A percentile compares a stretch with the other conserved stretches of the same genome.
These are phyloP conservation scores for Helichrysum umbraculigerum DNA, from an alignment of 129 eudicot species.

Conservation along the genomic window DNA sequence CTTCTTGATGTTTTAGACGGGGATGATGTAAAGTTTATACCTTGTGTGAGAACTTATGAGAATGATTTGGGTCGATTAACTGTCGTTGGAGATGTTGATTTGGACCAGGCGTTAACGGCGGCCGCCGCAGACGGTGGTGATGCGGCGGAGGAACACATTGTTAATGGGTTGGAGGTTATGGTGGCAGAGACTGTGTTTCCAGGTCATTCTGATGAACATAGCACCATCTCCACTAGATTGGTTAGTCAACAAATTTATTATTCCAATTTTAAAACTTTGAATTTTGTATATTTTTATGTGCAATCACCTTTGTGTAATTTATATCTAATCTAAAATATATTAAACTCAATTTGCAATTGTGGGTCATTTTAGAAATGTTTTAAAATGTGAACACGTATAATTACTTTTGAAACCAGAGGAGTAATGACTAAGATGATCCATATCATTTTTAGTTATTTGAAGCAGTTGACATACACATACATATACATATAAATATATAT, in stretches of 20 bases:
- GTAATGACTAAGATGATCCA: neutral
- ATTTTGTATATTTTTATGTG: neutral
- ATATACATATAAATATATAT: too few relatives aligned
- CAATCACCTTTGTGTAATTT: neutral
- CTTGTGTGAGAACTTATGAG: conserved; percentile 78
- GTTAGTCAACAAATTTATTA: conserved; percentile 40
- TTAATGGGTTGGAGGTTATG: conserved; percentile 58
- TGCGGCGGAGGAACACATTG: conserved; percentile 72
- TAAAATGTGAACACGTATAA: neutral
- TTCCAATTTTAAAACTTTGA: neutral
- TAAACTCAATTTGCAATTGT: neutral
- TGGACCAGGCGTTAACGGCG: conserved; percentile 79
- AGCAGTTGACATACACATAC: neutral
- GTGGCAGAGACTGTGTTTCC: conserved; percentile 88
- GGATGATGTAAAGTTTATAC: conserved; percentile 37
- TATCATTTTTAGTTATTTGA: too few relatives aligned
- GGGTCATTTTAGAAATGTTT: neutral
- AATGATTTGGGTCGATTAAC: conserved; percentile 71
- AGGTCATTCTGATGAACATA: conserved; percentile 56
- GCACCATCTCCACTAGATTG: conserved; percentile 79
- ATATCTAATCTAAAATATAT: too few relatives aligned
- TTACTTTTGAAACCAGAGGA: neutral
- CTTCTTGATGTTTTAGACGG: conserved; percentile 56
- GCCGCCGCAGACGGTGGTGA: conserved; percentile 97
- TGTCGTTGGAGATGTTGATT: conserved; percentile 73